These are phyloP conservation scores for Phlebiopsis flavidoalba DNA, from an alignment of 768 basidiomycete genomes.

Conservation along the genomic window DNA sequence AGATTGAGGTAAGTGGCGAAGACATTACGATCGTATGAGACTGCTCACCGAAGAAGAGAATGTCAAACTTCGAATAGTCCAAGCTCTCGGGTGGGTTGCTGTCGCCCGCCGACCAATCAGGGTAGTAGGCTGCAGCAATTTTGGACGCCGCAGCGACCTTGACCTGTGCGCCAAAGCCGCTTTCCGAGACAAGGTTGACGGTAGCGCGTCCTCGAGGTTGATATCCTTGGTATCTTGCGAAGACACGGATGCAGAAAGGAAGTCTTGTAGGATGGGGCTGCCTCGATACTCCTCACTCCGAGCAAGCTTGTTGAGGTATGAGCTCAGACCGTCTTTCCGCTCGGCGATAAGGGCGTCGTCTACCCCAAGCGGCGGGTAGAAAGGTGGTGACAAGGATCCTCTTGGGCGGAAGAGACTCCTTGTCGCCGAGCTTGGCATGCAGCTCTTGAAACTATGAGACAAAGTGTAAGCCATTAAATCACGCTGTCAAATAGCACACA, in stretches of 20 bases:
- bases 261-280: conserved; percentile 7
- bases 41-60: conserved; percentile 55
- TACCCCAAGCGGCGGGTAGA: conserved; percentile 47
- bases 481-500: neutral
- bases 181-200: conserved; percentile 39
- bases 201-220: conserved; percentile 41
- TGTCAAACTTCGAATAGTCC: conserved; percentile 62
- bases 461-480: neutral
- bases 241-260: neutral
- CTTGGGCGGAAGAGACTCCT: conserved; percentile 43
- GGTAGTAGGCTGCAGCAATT: conserved; percentile 44
- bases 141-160: conserved; percentile 23
- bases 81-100: conserved; percentile 50
- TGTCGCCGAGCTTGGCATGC: conserved; percentile 36
- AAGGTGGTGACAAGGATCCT: conserved; percentile 44
- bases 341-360: conserved; percentile 48
- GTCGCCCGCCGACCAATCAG: conserved; percentile 44
- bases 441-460: conserved; percentile 33
- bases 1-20: conserved; percentile 9
- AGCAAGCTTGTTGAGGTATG: conserved; percentile 29
- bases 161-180: conserved; percentile 23
- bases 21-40: neutral
- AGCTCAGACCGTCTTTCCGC: conserved; percentile 42
- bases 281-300: conserved; percentile 25
- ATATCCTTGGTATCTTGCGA: conserved; percentile 22